phyloP scores from a whole-genome alignment of 2,329 filamentous ascomycete genomes.

The Trichocomaceae sp. region DNA sequence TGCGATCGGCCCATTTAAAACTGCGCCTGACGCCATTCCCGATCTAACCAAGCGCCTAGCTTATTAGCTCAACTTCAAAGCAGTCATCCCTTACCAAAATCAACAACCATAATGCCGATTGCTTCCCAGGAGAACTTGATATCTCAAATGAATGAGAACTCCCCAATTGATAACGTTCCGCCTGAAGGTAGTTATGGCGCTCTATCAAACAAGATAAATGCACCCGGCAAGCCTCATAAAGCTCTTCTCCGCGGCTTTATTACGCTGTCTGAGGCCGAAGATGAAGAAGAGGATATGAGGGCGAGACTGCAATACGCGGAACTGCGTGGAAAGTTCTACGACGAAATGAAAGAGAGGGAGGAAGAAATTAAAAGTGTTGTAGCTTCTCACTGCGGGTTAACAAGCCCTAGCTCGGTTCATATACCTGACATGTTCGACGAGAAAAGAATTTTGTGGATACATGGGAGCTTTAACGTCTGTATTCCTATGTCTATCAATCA shows the following conservation, averaged over 20 bases:
- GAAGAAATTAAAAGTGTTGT: not conserved
- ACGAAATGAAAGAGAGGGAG: not conserved
- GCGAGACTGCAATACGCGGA: not conserved
- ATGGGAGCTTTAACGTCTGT: slow-evolving; percentile 25
- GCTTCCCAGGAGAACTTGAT: too few species aligned
- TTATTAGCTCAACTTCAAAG: too few species aligned
- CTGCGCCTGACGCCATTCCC: too few species aligned
- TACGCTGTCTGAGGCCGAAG: slow-evolving; percentile 5
- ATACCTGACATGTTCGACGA: not conserved
- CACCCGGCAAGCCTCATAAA: not conserved
- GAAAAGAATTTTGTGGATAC: slow-evolving; percentile 14
- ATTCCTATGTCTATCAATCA: slow-evolving; percentile 17
- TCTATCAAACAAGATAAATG: not conserved
- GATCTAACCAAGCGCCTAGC: too few species aligned
- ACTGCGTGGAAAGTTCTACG: not conserved
- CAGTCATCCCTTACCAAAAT: too few species aligned
- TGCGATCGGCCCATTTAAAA: too few species aligned
- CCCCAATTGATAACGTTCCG: not conserved
- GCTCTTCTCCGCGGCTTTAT: not conserved
- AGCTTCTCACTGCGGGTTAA: not conserved
- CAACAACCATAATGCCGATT: too few species aligned
- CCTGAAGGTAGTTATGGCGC: not conserved
- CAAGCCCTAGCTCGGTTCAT: not conserved
- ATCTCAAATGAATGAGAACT: too few species aligned
- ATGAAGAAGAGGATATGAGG: slow-evolving; percentile 13